Evolutionary conservation across 1,284 basidiomycete species (phyloP).

Genomic region (Pseudozyma tsukubaensis): DNA sequence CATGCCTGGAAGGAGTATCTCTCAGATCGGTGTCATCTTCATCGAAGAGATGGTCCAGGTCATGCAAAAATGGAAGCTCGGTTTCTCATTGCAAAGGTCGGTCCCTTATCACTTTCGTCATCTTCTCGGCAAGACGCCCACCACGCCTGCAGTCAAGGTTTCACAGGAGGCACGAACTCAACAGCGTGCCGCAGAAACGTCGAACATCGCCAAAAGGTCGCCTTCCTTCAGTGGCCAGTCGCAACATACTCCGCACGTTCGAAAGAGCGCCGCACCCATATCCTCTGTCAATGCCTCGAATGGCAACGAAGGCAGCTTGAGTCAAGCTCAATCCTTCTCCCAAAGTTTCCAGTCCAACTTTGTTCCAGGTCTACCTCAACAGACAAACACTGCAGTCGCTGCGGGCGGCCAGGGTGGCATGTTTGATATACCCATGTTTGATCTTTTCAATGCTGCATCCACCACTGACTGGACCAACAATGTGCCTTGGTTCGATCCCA

Average conservation of each 20-base stretch:
- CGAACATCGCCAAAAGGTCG: not conserved
- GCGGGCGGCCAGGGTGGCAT: constrained; percentile 31
- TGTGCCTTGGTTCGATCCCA: constrained; percentile 46
- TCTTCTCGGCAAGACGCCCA: constrained; percentile 13
- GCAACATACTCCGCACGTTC: not conserved
- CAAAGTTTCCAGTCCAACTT: constrained; percentile 23
- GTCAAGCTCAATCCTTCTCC: constrained; percentile 20
- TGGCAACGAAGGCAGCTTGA: constrained; percentile 13
- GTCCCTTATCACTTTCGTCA: constrained; percentile 30
- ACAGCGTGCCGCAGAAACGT: not conserved
- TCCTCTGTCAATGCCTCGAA: not conserved
- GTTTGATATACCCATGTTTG: constrained; percentile 48
- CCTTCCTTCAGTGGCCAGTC: not conserved
- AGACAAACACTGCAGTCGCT: constrained; percentile 5
- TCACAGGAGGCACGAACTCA: not conserved
- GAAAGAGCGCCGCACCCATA: not conserved
- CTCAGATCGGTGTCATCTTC: constrained; percentile 45
- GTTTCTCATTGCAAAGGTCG: constrained; percentile 26
- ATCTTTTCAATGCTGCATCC: constrained; percentile 25
- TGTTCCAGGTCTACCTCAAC: constrained; percentile 18
- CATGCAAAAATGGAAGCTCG: constrained; percentile 52
- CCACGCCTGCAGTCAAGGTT: not conserved
- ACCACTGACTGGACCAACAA: constrained; percentile 46
- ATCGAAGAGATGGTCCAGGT: constrained; percentile 47
- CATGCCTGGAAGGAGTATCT: constrained; percentile 32